These are phyloP conservation scores for Cinnamomum chago DNA, from an alignment of 164 flowering plant species.

Conservation along the genomic window DNA sequence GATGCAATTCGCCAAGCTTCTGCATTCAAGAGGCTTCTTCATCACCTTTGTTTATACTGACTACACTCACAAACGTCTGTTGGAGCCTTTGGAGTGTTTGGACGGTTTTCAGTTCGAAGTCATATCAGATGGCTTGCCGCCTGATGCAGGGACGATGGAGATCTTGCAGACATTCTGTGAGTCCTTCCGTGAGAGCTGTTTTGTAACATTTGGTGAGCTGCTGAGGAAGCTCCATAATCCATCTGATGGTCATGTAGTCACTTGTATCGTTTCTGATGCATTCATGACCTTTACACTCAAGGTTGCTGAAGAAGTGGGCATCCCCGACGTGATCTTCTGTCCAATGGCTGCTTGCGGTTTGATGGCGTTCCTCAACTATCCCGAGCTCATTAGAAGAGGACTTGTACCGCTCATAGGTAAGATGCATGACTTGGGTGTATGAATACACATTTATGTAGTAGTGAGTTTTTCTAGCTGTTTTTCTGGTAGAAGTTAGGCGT, in stretches of 20 bases:
- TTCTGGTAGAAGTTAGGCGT: too few species aligned
- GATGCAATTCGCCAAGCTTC: not conserved
- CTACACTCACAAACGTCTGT: not conserved
- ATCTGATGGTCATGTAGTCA: constrained; percentile 26
- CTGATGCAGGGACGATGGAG: not conserved
- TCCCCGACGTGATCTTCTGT: constrained; percentile 38
- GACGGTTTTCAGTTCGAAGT: not conserved
- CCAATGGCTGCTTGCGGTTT: constrained; percentile 37
- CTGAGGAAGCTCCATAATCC: constrained; percentile 20
- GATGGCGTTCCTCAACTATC: constrained; percentile 25
- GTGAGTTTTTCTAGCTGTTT: too few species aligned
- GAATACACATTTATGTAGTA: too few species aligned
- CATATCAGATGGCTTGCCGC: not conserved
- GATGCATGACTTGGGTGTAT: too few species aligned
- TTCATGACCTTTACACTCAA: constrained; percentile 24
- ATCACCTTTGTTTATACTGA: constrained; percentile 32
- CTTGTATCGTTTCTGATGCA: constrained; percentile 43
- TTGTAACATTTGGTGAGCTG: constrained; percentile 26
- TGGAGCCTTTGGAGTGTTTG: not conserved
- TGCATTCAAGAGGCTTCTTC: constrained; percentile 21
- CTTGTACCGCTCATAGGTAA: too few species aligned
- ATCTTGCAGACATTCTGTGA: not conserved
- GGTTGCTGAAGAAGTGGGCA: constrained; percentile 37
- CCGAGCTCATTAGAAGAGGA: too few species aligned
- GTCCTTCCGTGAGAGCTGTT: constrained; percentile 11